Base-by-base conservation (phyloP, 257 asterid species). In the Gardenia jasminoides region DNA sequence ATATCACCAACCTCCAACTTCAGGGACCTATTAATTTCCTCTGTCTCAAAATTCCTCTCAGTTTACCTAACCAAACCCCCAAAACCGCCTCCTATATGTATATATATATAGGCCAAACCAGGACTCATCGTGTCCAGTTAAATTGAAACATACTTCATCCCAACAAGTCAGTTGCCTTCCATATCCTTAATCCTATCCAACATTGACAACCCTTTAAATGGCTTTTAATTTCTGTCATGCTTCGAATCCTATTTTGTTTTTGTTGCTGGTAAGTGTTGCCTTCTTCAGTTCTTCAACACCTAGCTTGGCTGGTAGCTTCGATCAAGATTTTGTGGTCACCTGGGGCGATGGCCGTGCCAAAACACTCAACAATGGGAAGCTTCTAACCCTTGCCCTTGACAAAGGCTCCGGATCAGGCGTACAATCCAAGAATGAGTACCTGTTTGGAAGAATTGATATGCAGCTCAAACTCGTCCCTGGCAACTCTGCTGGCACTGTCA, bases 401-500 rank as follows among this genome's bases (percentile, higher is more conserved):
- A 83, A 31, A 76, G 11, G 79, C 56, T 84, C 88, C 0, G 86
- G 88, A 78, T 87, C 90, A 0, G 88, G 88, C 0, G 85, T 87
- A 30, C 87, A 83, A 44, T 83, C 91, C 70, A 85, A 46, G 77
- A 83, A 79, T 6, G 84, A 87, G 71, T 87, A 79, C 30, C 48
- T 87, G 22, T 87, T 85, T 46, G 91, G 86, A 15, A 85, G 83
- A 72, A 61, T 76, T 36, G 79, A 62, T 11, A 62, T 44, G 79
- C 79, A 76, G 13, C 61, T 76, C 46, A 76, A 85, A 64, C 91
- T 87, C n/a, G 89, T 85, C 24, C 69, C 87, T 6, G 88, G 90
- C 28, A 87, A 87, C 58, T 87, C 90, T 3, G 86, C 90, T 7
- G 90, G 88, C 80, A 87, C 88, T 2, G 90, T 87, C 47, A 87